Evolutionary conservation across 495 filamentous ascomycete species (phyloP).

Genomic region (Neurospora intermedia): DNA sequence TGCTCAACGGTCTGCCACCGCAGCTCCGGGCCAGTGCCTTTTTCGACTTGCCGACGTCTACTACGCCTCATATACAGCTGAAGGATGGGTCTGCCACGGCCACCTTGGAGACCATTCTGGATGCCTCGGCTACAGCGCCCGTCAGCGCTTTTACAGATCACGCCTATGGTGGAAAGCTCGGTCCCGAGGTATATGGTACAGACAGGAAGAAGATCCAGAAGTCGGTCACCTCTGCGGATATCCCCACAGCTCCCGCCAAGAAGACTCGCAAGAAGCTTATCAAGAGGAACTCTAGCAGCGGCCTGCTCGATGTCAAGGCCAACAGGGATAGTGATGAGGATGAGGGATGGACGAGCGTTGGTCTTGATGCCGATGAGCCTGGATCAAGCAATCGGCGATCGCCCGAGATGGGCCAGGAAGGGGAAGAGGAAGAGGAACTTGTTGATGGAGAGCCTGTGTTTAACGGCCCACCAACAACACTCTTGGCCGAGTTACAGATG

Average conservation of each 20-base stretch:
- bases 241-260: slow-evolving; percentile 2
- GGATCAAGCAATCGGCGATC: neutral
- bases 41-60: slow-evolving; percentile 60
- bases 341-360: slow-evolving; percentile 7
- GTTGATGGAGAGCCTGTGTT: slow-evolving; percentile 36
- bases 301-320: slow-evolving; percentile 5
- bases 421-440: slow-evolving; percentile 27
- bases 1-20: slow-evolving; percentile 53
- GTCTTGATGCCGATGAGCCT: slow-evolving; percentile 1
- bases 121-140: slow-evolving; percentile 89
- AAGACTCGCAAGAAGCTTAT: slow-evolving; percentile 14
- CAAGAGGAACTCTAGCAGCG: slow-evolving; percentile 11
- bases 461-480: slow-evolving; percentile 69
- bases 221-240: slow-evolving; percentile 5
- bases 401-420: neutral
- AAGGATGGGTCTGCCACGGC: slow-evolving; percentile 74
- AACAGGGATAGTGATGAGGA: slow-evolving; percentile 11
- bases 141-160: slow-evolving; percentile 93
- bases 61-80: slow-evolving; percentile 45
- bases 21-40: slow-evolving; percentile 86
- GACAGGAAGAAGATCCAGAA: slow-evolving; percentile 32
- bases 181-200: slow-evolving; percentile 52
- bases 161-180: slow-evolving; percentile 64
- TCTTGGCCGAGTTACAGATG: slow-evolving; percentile 84
- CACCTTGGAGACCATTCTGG: slow-evolving; percentile 85